Base-by-base conservation (phyloP, 352 stramenopile species). In the Pythium dissimile region DNA sequence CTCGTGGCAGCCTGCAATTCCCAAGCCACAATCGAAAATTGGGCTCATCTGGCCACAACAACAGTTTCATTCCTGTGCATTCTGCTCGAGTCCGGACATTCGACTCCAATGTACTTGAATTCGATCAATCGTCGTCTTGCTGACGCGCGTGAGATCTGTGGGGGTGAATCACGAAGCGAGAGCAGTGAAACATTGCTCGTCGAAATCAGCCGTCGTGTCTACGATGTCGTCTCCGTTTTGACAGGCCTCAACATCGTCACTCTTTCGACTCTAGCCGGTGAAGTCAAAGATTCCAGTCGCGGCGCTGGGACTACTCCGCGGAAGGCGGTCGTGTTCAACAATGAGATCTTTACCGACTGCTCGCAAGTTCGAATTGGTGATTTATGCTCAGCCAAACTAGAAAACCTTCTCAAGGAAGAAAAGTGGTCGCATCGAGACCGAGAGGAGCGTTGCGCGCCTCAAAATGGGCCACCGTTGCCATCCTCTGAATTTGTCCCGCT, bases 171-270 rank as follows among this genome's bases (percentile, higher is more conserved):
- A 26, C 54, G 65, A 18, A 49, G 15, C 45, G 58, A 62, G 27
- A 59, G 35, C 23, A 23, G 34, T 15, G 28, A 52, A 10, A n/a
- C 12, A 16, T 32, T 72, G 16, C 59, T 68, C 15, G 59, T 48
- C 27, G 78, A 88, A 49, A 66, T 78, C 12, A 77, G 77, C 46
- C 78, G 80, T 4, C 78, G 80, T 1, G 58, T 91, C 18, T 91
- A 91, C 44, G 78, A 88, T 27, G 75, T 88, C 23, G 77, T 84
- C 26, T 79, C 78, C 0, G 75, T 91, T 23, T 66, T 91, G 32
- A 64, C 50, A 3, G 79, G 59, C 48, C 82, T 81, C 59, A 77
- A 76, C 43, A 48, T 88, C 28, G 64, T 91, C 18, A 39, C 70
- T 15, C 65, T 74, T 2, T 66, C 63, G 4, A 42, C 61, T 8